Evolutionary conservation across 805 yeast genomes (phyloP).

Genomic region (Yarrowia alimentaria): DNA sequence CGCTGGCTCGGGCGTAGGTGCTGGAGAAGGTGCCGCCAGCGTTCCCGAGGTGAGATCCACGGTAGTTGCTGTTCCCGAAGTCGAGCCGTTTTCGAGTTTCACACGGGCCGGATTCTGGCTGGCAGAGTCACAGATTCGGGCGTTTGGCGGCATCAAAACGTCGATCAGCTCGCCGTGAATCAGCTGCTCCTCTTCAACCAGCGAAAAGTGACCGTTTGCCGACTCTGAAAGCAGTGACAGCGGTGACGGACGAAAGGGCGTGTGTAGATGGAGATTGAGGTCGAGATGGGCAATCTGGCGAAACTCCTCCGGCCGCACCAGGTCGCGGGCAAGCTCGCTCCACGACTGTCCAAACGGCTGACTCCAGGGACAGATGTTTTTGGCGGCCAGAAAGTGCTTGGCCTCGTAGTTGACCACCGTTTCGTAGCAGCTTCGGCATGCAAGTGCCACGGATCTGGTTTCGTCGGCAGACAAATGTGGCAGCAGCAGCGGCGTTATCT

Average conservation of each 20-base stretch:
- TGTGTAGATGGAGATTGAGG: slow-evolving; percentile 7
- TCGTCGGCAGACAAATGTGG: background rate
- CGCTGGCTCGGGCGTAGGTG: background rate
- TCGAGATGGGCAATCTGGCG: slow-evolving; percentile 9
- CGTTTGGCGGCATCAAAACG: background rate
- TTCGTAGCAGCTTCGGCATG: background rate
- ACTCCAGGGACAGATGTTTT: slow-evolving; percentile 19
- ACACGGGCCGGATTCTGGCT: slow-evolving; percentile 2
- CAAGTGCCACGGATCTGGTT: background rate
- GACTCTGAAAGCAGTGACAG: background rate
- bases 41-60: background rate
- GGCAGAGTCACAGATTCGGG: slow-evolving; percentile 1
- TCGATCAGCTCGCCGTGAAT: background rate
- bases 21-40: background rate
- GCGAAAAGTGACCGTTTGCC: background rate
- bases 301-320: background rate
- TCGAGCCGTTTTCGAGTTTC: background rate
- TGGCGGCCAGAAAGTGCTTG: background rate
- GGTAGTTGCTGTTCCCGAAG: background rate
- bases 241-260: slow-evolving; percentile 6
- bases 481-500: background rate
- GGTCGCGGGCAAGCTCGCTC: background rate
- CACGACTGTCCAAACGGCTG: slow-evolving; percentile 5
- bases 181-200: slow-evolving; percentile 4
- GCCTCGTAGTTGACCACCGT: background rate